Percentiles rank a stretch among this genome's conserved stretches.
These are phyloP conservation scores for Viola odorata DNA, from an alignment of 345 rosid genomes.

Conservation along the genomic window DNA sequence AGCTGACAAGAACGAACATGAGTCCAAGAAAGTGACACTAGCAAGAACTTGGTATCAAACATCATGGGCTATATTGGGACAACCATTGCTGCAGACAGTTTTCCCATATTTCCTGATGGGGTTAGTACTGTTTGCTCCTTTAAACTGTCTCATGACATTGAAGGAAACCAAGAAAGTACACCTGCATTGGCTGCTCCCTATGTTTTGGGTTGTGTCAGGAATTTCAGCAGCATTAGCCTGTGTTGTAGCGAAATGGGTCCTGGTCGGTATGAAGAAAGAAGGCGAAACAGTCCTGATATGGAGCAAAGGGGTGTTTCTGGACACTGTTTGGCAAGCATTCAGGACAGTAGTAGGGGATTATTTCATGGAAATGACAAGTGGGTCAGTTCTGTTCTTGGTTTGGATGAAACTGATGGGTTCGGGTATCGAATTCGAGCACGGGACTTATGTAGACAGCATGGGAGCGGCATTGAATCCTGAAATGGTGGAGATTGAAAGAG, in stretches of 20 bases:
- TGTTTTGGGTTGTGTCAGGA: constrained; percentile 50
- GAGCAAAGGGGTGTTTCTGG: constrained; percentile 47
- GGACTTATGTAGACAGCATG: constrained; percentile 47
- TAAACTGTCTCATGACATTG: constrained; percentile 27
- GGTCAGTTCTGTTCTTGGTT: constrained; percentile 34
- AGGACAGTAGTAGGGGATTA: constrained; percentile 49
- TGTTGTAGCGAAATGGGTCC: constrained; percentile 44
- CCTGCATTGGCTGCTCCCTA: constrained; percentile 42
- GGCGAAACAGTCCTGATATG: constrained; percentile 40
- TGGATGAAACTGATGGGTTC: constrained; percentile 65
- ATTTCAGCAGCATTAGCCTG: constrained; percentile 35
- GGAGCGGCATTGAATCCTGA: constrained; percentile 59
- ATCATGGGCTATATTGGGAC: constrained; percentile 42
- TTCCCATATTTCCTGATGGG: constrained; percentile 50
- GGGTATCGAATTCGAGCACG: constrained; percentile 34
- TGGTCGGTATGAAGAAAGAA: constrained; percentile 56
- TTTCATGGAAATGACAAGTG: constrained; percentile 50
- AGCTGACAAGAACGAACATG: constrained; percentile 9
- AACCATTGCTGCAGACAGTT: constrained; percentile 51
- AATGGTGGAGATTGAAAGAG: constrained; percentile 56
- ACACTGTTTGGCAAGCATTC: constrained; percentile 60
- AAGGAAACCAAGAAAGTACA: constrained; percentile 24
- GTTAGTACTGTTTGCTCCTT: constrained; percentile 32
- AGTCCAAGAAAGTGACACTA: constrained; percentile 29
- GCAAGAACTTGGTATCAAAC: constrained; percentile 49